Conservation (phyloP, 768 basidiomycete species). For the Gloeostereum incarnatum region DNA sequence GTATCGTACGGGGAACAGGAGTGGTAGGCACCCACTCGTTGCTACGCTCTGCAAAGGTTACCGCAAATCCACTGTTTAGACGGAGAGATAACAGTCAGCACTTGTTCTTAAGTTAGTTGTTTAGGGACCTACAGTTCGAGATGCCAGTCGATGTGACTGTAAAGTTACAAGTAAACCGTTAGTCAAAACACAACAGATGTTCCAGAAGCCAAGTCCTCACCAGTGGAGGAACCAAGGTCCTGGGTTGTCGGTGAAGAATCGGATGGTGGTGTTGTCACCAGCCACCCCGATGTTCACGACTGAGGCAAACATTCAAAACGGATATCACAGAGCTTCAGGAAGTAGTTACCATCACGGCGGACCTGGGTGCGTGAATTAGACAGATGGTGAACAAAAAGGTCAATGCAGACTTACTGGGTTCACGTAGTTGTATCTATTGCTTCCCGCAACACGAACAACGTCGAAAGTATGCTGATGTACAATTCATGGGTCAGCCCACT, state of each 20-base stretch:
- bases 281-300: conserved; percentile 23
- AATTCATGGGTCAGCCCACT: not conserved
- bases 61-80: conserved; percentile 16
- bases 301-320: not conserved
- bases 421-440: conserved; percentile 24
- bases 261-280: conserved; percentile 32
- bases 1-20: conserved; percentile 8
- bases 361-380: conserved; percentile 11
- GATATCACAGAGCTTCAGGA: conserved; percentile 26
- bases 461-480: conserved; percentile 29
- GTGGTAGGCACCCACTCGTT: conserved; percentile 5
- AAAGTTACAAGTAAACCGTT: not conserved
- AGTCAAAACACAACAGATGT: too few species aligned
- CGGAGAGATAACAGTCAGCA: not conserved
- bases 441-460: conserved; percentile 33
- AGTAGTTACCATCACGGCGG: too few species aligned
- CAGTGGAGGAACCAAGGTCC: conserved; percentile 34
- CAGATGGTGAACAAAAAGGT: conserved; percentile 28
- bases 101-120: not conserved
- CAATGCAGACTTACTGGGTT: conserved; percentile 49
- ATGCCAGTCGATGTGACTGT: conserved; percentile 38
- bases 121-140: conserved; percentile 22
- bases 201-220: not conserved
- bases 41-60: conserved; percentile 25
- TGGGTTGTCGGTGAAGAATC: conserved; percentile 56